Evolutionary conservation across 2,329 filamentous ascomycete species (phyloP).

Genomic region (Lizonia empirigonia): DNA sequence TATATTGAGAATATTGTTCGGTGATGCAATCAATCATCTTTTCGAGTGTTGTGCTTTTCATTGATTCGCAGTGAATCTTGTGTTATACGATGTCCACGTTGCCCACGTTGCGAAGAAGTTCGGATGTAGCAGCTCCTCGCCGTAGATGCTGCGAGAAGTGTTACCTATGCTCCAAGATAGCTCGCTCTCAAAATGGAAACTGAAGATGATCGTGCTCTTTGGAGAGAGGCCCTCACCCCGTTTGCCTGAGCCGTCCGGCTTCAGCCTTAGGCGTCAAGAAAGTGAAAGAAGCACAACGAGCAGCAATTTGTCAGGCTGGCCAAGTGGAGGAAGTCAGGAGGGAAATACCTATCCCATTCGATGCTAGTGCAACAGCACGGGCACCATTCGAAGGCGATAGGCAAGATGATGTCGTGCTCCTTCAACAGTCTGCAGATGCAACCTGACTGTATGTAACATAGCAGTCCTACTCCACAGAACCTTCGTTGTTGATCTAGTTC

Average conservation of each 20-base stretch:
- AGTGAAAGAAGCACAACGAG: background rate
- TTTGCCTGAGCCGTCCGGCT: background rate
- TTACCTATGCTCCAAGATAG: no score
- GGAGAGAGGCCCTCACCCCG: background rate
- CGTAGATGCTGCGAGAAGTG: no score
- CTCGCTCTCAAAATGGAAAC: no score
- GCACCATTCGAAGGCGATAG: conserved; percentile 31
- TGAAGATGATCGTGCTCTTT: background rate
- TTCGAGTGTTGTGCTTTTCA: background rate
- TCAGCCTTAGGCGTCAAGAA: background rate
- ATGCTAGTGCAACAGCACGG: conserved; percentile 39
- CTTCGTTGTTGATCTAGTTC: conserved; percentile 10
- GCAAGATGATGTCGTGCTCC: conserved; percentile 38
- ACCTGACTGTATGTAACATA: background rate
- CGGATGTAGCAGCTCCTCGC: no score
- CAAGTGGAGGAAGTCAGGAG: conserved; percentile 28
- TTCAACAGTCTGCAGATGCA: conserved; percentile 22
- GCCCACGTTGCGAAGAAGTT: no score
- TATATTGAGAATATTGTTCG: background rate
- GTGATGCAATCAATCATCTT: background rate
- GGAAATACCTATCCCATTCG: conserved; percentile 44
- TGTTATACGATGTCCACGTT: no score
- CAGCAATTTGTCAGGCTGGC: conserved; percentile 15
- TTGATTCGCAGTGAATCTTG: background rate
- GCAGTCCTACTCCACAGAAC: background rate